Conservation (phyloP, 164 flowering plant species). For the Umbellularia californica region DNA sequence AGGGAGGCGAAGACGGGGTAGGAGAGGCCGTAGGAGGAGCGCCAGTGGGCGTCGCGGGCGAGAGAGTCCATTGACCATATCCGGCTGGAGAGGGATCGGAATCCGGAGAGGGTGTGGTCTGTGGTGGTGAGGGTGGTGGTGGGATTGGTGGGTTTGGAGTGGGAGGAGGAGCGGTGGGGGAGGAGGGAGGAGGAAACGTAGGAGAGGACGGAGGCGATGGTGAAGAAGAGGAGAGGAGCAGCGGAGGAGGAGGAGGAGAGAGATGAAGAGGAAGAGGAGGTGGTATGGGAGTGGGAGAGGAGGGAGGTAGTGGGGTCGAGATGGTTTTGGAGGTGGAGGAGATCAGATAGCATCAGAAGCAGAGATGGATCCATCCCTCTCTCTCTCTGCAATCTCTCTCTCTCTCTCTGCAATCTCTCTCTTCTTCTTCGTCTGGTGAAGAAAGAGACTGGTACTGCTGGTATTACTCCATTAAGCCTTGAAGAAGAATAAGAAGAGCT, state of each 20-base stretch:
- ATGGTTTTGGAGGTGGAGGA: conserved; percentile 86
- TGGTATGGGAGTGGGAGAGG: conserved; percentile 36
- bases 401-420: not conserved
- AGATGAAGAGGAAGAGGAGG: conserved; percentile 33
- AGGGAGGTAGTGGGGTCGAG: conserved; percentile 70
- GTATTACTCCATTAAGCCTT: too few relatives aligned
- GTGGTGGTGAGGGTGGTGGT: conserved; percentile 8
- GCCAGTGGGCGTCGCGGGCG: conserved; percentile 82
- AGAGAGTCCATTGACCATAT: conserved; percentile 86
- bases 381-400: not conserved
- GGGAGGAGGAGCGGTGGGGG: conserved; percentile 53
- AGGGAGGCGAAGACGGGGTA: conserved; percentile 87
- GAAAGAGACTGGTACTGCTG: too few relatives aligned
- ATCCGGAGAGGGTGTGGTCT: conserved; percentile 31
- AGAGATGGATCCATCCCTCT: conserved; percentile 64
- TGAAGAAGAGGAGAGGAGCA: conserved; percentile 27
- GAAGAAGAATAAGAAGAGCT: too few relatives aligned
- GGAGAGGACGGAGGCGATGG: conserved; percentile 28
- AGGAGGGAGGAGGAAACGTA: conserved; percentile 57
- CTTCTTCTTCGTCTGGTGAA: too few relatives aligned
- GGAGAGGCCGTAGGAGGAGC: conserved; percentile 80
- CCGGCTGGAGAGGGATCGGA: conserved; percentile 74
- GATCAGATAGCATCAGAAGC: conserved; percentile 77
- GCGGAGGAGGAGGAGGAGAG: conserved; percentile 33
- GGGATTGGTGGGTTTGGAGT: conserved; percentile 53